Base-by-base conservation (phyloP, 345 rosid species). In the Pelargonium nanum region DNA sequence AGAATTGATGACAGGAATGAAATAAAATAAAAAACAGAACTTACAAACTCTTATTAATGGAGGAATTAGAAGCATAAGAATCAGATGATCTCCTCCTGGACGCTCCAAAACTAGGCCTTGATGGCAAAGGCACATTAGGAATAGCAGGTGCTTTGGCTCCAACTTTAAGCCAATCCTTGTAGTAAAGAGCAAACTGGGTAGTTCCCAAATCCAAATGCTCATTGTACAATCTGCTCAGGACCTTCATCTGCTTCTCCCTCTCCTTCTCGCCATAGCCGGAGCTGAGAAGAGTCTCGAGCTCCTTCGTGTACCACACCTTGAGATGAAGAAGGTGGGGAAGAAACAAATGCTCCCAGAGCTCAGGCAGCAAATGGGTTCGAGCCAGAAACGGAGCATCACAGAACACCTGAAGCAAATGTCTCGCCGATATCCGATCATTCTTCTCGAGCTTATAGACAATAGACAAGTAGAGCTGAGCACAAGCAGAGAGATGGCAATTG, bases 301-400 rank as follows among this genome's bases (percentile, higher is more conserved):
- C 86, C 25, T 71, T 58, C 10, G 65, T 79, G 70, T 74, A 71
- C 92, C 92, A 85, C 52, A 85, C 76, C 72, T 78, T 79, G 3
- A 85, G 75, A 57, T 85, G 92, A 45, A 81, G 88, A 50, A 85
- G 83, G 59, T 83, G 92, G 1, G 92, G 92, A 52, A 83, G 85
- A 44, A 83, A 79, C 50, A 83, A 72, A 71, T 83, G 83, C 51
- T 83, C 83, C 92, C 92, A 83, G 10, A 85, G 71, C 75, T 85
- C 86, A 22, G 85, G 80, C 71, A 85, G 79, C 78, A 85, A 64
- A 53, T 76, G 83, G 16, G 85, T 74, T 59, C 92, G 71, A 0
- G 83, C 85, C 19, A 83, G 60, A 57, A 74, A 77, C 0, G 86
- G 88, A 0, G 86, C 71, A 45, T 83, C 83, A 15, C 67, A 68